These are phyloP conservation scores for Leccinum sublutescens DNA, from an alignment of 768 basidiomycete genomes.

Conservation along the genomic window DNA sequence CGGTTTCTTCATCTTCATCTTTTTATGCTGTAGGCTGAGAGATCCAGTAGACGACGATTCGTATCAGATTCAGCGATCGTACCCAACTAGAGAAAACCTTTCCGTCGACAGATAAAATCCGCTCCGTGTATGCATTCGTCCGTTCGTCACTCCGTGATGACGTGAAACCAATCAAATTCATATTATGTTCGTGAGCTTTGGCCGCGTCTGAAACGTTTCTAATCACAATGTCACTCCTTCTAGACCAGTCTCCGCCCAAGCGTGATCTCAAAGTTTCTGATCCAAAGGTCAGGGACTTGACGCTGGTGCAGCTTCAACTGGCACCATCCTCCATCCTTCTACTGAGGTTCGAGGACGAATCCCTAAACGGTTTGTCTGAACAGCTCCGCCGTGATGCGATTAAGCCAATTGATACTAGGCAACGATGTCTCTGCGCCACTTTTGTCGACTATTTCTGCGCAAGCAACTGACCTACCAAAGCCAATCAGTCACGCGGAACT, in stretches of 20 bases:
- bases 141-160: constrained; percentile 69
- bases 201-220: not conserved
- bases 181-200: constrained; percentile 61
- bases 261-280: constrained; percentile 84
- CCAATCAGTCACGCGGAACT: constrained; percentile 42
- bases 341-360: constrained; percentile 70
- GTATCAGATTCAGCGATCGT: constrained; percentile 77
- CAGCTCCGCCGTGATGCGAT: not conserved
- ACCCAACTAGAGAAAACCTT: constrained; percentile 80
- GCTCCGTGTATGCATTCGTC: constrained; percentile 83
- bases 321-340: constrained; percentile 79
- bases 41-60: constrained; percentile 65
- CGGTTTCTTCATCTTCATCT: constrained; percentile 1
- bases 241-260: constrained; percentile 81
- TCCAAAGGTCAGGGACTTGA: constrained; percentile 63
- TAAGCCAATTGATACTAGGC: constrained; percentile 38
- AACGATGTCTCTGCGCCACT: constrained; percentile 63
- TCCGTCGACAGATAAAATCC: constrained; percentile 76
- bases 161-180: constrained; percentile 75
- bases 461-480: constrained; percentile 64
- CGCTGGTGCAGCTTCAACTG: constrained; percentile 66
- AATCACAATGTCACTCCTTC: not conserved
- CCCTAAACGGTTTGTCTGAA: constrained; percentile 55
- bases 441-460: constrained; percentile 49
- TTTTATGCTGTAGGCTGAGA: constrained; percentile 18